phyloP scores from a whole-genome alignment of 768 basidiomycete species.

The Suillus decipiens region DNA sequence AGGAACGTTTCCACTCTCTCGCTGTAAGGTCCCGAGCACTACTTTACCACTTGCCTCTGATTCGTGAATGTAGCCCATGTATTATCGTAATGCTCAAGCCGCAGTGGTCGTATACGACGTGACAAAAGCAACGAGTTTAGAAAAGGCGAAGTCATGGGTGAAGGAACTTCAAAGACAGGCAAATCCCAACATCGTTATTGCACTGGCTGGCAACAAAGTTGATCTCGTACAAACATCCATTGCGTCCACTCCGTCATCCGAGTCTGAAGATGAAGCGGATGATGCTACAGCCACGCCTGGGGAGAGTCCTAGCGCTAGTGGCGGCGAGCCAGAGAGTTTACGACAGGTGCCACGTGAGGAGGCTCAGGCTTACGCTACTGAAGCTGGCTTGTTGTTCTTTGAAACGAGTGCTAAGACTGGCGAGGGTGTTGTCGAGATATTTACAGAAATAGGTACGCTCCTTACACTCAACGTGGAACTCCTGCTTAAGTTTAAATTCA shows the following conservation, averaged over 20 bases:
- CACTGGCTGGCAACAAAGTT: constrained; percentile 96
- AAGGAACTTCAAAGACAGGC: constrained; percentile 99
- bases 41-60: constrained; percentile 11
- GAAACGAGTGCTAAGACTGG: constrained; percentile 98
- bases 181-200: constrained; percentile 98
- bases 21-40: constrained; percentile 60
- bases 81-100: constrained; percentile 97
- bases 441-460: constrained; percentile 92
- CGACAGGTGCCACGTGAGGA: constrained; percentile 94
- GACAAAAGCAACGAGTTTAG: constrained; percentile 92
- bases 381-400: constrained; percentile 93
- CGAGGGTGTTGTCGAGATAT: constrained; percentile 92
- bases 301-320: constrained; percentile 54
- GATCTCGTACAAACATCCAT: constrained; percentile 78
- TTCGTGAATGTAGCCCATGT: constrained; percentile 75
- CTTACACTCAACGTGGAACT: neutral
- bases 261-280: constrained; percentile 87
- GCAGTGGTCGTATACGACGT: constrained; percentile 99
- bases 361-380: constrained; percentile 94
- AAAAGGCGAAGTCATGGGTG: constrained; percentile 99
- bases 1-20: constrained; percentile 97
- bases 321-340: constrained; percentile 65
- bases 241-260: constrained; percentile 51
- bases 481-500: constrained; percentile 26
- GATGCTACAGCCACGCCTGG: constrained; percentile 90